Evolutionary conservation across 2,329 filamentous ascomycete species (phyloP), one percentile per base, ranked within the genome.

Genomic region (Escovopsis sp.): DNA sequence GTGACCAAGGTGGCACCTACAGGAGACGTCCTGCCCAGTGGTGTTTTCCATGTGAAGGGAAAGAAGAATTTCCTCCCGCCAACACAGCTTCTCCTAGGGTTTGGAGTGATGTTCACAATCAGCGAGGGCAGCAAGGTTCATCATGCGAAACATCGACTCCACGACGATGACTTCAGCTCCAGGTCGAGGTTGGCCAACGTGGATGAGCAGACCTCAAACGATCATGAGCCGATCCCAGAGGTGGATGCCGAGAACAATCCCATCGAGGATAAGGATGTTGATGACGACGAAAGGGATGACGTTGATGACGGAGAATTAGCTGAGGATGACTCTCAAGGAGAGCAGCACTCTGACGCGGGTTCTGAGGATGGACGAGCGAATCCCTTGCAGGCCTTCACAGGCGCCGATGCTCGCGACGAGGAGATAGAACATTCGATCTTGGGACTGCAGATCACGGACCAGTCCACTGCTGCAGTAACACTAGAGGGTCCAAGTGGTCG

Each of bases 11-110:
- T 76, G 25, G 78, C 80, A 0, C 68, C 76, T 1, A 75, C 72
- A 0, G 88, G 88, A 17, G 87, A 92, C 45, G 88, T 83, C 46
- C 58, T 98, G 6, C 71, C 76, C 0, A 66, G 72, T 0, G 90
- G 88, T 14, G 73, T 73, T 42, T 94, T 98, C 53, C 73, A 78
- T 56, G 68, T 94, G 33, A 71, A 72, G 27, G 88, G 87, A 3
- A 80, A 82, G 59, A 96, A 94, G 62, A 94, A 94, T 49, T 90
- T 81, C 46, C 57, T 98, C 26, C 83, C 88, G 0, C 88, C 90
- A 2, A 79, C 85, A 6, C 86, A 88, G 48, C 65, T 96, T 19
- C 63, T 94, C 2, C 70, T 98, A 23, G 90, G 90, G 0, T 83
- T 96, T 50, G 87, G 77, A 2, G 69, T 94, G 31, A 68, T 93